Base-by-base conservation (phyloP, 768 basidiomycete genomes). In the Rhodotorula taiwanensis region DNA sequence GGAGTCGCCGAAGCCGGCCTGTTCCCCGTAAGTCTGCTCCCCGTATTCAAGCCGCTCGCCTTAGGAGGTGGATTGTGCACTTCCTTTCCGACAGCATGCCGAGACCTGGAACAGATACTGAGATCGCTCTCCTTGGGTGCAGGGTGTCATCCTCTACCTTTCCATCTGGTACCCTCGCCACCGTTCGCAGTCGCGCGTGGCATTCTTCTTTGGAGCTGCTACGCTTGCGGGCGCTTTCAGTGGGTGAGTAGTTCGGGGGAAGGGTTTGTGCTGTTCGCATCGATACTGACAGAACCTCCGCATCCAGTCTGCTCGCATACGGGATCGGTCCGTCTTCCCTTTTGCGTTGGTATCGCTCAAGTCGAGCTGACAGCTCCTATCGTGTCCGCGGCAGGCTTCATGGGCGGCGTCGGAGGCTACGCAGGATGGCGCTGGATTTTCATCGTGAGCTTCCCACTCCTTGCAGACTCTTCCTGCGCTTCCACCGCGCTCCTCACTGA, bases 161-260 rank as follows among this genome's bases (percentile, higher is more conserved):
- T 53, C 58, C 0, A 34, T 60, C 13, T 68, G 58, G 58, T 63
- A 70, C 56, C 71, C 71, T 3, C 64, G 67, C 5, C 55, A 57
- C 45, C 52, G 45, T 27, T 58, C 62, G 15, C 71, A 72, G 28
- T 60, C 66, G n/a, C 57, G 71, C 15, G 66, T 72, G 34, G 71
- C 60, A 1, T 51, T 72, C 56, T 72, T 72, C 65, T 72, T 72
- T 51, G 63, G 63, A 13, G 64, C 66, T 2, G 52, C 70, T 3
- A 71, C 70, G 0, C 49, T 70, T 5, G 69, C 69, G 0, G 66
- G 69, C 30, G 69, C 60, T 3, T 64, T 66, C 25, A 14, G 11
- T 6, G 51, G 43, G 43, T n/a, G 11, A 13, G 43, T 20, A 21
- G n/a, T 64, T 66, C 25, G 7, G 11, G 3, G 51, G 43, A 21